Base-by-base conservation (phyloP, 257 asterid genomes). In the Catharanthus roseus region DNA sequence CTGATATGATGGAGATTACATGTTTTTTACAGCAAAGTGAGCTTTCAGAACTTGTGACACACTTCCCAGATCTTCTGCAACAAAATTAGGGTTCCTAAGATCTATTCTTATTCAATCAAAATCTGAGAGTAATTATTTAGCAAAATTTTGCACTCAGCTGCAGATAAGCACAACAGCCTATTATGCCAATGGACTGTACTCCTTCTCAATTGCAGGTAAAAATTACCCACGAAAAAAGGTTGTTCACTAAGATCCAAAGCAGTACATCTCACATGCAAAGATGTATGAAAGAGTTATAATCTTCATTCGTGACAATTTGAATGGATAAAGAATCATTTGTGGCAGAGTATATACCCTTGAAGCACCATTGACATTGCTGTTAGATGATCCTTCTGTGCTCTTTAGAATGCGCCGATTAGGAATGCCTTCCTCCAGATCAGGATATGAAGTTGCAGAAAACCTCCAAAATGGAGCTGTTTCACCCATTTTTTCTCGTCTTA, bases 381-480 rank as follows among this genome's bases (percentile, higher is more conserved):
- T 77, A 67, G 65, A 53, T 74, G 68, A n/a, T 79, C 29, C 65
- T 16, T 58, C 47, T 31, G 42, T 75, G 50, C 55, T 60, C 66
- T 66, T 80, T 56, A 53, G 50, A 78, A 38, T 70, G 64, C 78
- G 72, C 74, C 65, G 70, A 60, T 71, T n/a, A 74, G 84, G 71
- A 54, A 69, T 45, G 58, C 75, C 69, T 72, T 80, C 79, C 82
- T 77, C 84, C 50, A 91, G 88, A 80, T 91, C 97, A 73, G 97
- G 96, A 85, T 91, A 89, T 49, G 97, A 89, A 81, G 96, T 90
- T 42, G 92, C 88, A 74, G 95, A 89, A 80, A 89, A 87, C 84
- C 87, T 86, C 97, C 96, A 89, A 83, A 87, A 91, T 11, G 96
- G 96, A 81, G 96, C 96, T 63, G 88, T 83, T 85, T 87, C 91